Base-by-base conservation (phyloP, 169 alveolate genomes). In the Babesia bovis region DNA sequence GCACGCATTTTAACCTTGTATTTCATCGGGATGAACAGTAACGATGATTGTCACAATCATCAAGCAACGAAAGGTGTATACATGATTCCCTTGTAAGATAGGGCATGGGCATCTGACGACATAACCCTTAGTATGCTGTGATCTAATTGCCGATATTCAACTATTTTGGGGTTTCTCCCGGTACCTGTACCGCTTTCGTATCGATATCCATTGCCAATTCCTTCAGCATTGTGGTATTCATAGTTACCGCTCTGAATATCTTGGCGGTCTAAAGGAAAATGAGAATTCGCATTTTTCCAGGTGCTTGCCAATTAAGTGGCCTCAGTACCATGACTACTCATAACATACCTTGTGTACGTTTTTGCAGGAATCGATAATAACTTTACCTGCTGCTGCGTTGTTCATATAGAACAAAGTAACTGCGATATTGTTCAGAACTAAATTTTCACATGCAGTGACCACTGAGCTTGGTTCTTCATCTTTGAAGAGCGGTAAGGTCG, bases 331-430 rank as follows among this genome's bases (percentile, higher is more conserved):
- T 70, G 9, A 30, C 41, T n/a, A 26, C 19, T 19, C 28, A 6
- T 10, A 9, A 23, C 74, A 50, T 41, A 72, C 83, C 71, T 72
- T 56, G 59, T 36, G 49, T 36, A 52, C 50, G 56, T 49, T 36
- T 23, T 26, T 52, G 60, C 57, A 57, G 25, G 53, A n/a, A 38
- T 59, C 69, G 12, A 72, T 32, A 12, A 61, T 23, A 26, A n/a
- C 49, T 38, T 72, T 72, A n/a, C 74, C 74, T n/a, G 69, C 83
- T 52, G 50, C 66, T 4, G 74, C 52, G 35, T 45, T 51, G 58
- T 53, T 61, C 68, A 66, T 30, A 45, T 72, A 72, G 28, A 72
- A 66, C 9, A 66, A 59, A 23, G 74, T 15, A 35, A 72, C 74
- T 12, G 83, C 74, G 51, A 60, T 17, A 49, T 72, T 72, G 67